Evolutionary conservation across 345 rosid genomes (phyloP).

Genomic region (Noccaea bulbosa): DNA sequence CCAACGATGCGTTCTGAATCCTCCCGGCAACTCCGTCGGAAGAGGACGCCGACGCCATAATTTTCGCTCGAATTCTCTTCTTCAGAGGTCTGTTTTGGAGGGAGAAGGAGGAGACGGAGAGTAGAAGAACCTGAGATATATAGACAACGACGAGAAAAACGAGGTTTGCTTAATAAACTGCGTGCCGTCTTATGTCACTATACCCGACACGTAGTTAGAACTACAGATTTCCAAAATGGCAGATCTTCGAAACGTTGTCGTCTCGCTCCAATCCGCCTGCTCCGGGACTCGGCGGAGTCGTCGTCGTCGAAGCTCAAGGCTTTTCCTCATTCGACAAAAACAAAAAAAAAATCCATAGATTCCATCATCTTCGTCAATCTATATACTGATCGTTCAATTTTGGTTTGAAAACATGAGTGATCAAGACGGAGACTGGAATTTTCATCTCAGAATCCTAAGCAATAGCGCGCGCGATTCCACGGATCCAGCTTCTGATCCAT

Average conservation of each 20-base stretch:
- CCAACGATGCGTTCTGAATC: constrained; percentile 56
- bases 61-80: neutral
- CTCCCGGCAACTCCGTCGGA: constrained; percentile 51
- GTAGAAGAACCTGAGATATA: neutral
- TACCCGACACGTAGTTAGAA: constrained; percentile 19
- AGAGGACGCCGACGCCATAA: constrained; percentile 55
- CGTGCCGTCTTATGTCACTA: neutral
- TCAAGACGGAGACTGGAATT: constrained; percentile 71
- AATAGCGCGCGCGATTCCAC: constrained; percentile 74
- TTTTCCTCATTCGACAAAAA: neutral
- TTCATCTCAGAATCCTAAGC: constrained; percentile 68
- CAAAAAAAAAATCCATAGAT: neutral
- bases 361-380: constrained; percentile 15
- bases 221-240: neutral
- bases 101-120: constrained; percentile 13
- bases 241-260: neutral
- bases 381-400: neutral
- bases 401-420: constrained; percentile 46
- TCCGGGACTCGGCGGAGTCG: neutral
- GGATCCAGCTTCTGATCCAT: constrained; percentile 89
- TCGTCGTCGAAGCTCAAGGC: neutral
- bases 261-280: neutral
- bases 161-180: constrained; percentile 4
- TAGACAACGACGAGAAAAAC: neutral
- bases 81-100: constrained; percentile 31